Evolutionary conservation across 148 eudicot species (phyloP).

Genomic region (Nyssa sinensis): DNA sequence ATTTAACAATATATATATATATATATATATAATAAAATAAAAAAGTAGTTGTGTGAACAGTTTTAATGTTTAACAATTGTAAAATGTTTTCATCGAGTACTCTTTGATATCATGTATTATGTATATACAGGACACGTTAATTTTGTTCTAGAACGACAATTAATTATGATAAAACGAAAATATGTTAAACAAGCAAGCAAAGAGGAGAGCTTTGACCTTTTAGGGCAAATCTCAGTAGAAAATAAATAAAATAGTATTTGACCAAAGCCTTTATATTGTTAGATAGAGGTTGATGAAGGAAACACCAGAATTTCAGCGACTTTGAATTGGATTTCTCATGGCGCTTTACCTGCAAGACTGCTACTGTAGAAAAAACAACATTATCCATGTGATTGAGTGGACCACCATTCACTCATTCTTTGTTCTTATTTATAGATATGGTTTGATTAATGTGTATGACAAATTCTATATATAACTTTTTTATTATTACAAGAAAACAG

Average conservation of each 20-base stretch:
- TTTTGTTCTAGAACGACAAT: constrained; percentile 6
- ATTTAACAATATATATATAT: too few relatives aligned
- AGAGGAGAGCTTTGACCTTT: constrained; percentile 9
- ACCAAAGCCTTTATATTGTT: constrained; percentile 8
- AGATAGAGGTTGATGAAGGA: constrained; percentile 22
- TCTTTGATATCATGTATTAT: too few relatives aligned
- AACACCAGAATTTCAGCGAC: constrained; percentile 23
- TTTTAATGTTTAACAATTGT: too few relatives aligned
- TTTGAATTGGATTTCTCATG: constrained; percentile 15
- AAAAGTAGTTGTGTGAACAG: too few relatives aligned
- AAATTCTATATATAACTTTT: too few relatives aligned
- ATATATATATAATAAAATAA: too few relatives aligned
- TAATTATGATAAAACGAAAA: neutral
- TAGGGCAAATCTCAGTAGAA: neutral
- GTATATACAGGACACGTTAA: too few relatives aligned
- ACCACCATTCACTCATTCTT: too few relatives aligned
- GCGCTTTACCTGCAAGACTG: neutral
- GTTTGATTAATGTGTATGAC: too few relatives aligned
- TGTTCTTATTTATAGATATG: too few relatives aligned
- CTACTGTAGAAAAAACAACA: neutral
- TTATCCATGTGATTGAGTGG: too few relatives aligned
- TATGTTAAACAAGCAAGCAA: constrained; percentile 1
- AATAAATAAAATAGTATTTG: constrained; percentile 12
- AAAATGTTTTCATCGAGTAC: neutral
- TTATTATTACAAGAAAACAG: too few relatives aligned